phyloP scores from a whole-genome alignment of 805 yeast species.

The Komagataella pastoris region DNA sequence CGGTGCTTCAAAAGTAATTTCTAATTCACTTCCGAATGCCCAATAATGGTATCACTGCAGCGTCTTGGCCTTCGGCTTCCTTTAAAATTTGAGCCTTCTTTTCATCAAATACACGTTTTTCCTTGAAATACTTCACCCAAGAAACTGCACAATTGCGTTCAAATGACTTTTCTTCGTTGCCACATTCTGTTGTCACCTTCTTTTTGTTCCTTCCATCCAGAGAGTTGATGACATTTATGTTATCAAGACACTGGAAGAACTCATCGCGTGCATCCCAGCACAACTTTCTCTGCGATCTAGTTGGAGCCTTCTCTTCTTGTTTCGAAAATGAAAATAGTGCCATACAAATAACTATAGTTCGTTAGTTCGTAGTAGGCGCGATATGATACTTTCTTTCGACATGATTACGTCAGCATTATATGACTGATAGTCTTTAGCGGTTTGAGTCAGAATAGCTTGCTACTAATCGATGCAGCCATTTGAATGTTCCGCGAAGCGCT shows the following conservation, averaged over 20 bases:
- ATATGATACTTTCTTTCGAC: too few species aligned
- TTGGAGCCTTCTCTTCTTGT: slow-evolving; percentile 24
- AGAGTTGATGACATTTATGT: slow-evolving; percentile 55
- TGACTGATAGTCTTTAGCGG: too few species aligned
- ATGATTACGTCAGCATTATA: not conserved
- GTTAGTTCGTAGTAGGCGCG: too few species aligned
- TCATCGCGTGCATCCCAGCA: slow-evolving; percentile 89
- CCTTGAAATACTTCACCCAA: slow-evolving; percentile 87
- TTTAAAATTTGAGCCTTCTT: slow-evolving; percentile 54
- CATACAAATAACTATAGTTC: slow-evolving; percentile 18
- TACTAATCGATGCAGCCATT: too few species aligned
- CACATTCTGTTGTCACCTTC: slow-evolving; percentile 43
- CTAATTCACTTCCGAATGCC: slow-evolving; percentile 12
- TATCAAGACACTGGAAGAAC: slow-evolving; percentile 65
- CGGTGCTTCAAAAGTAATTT: not conserved
- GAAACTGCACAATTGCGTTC: slow-evolving; percentile 68
- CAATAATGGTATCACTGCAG: slow-evolving; percentile 17
- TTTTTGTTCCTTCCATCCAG: slow-evolving; percentile 35
- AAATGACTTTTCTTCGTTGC: slow-evolving; percentile 39
- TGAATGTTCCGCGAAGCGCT: too few species aligned
- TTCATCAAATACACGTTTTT: slow-evolving; percentile 70
- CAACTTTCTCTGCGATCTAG: slow-evolving; percentile 51
- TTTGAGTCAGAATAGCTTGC: too few species aligned
- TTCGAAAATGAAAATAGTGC: slow-evolving; percentile 30
- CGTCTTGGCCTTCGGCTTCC: slow-evolving; percentile 63